phyloP scores from a whole-genome alignment of 306 rosid genomes.

The Begonia fuchsioides region DNA sequence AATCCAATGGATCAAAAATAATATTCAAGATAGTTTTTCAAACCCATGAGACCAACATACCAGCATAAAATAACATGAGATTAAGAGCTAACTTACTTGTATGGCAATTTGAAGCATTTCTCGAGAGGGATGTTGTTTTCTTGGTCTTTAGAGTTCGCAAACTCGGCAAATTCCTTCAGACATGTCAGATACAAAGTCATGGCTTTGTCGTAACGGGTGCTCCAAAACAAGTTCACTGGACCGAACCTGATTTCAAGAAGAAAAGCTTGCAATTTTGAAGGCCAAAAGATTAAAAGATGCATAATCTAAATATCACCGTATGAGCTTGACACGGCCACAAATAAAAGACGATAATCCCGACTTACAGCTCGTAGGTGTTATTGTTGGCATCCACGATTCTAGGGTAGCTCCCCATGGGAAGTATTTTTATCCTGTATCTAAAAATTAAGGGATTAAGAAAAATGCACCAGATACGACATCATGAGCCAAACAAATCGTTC shows the following conservation, averaged over 20 bases:
- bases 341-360: slow-evolving; percentile 5
- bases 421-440: slow-evolving; percentile 81
- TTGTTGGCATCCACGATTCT: slow-evolving; percentile 69
- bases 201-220: slow-evolving; percentile 95
- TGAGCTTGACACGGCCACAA: not conserved
- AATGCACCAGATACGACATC: not conserved
- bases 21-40: no score
- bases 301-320: not conserved
- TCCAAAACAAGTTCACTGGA: slow-evolving; percentile 96
- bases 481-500: no score
- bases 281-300: not conserved
- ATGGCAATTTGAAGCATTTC: slow-evolving; percentile 82
- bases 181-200: slow-evolving; percentile 78
- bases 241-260: slow-evolving; percentile 97
- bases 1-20: no score
- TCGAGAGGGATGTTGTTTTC: slow-evolving; percentile 90
- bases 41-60: not conserved
- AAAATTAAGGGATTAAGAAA: slow-evolving; percentile 27
- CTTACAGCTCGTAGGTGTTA: slow-evolving; percentile 79
- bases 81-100: slow-evolving; percentile 42
- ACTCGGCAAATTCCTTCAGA: slow-evolving; percentile 88
- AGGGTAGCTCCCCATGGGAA: slow-evolving; percentile 98
- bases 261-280: no score
- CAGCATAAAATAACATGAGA: not conserved
- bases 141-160: slow-evolving; percentile 74